These are phyloP conservation scores for Euphorbia celastroides DNA, from an alignment of 441 rosid genomes.

Conservation along the genomic window DNA sequence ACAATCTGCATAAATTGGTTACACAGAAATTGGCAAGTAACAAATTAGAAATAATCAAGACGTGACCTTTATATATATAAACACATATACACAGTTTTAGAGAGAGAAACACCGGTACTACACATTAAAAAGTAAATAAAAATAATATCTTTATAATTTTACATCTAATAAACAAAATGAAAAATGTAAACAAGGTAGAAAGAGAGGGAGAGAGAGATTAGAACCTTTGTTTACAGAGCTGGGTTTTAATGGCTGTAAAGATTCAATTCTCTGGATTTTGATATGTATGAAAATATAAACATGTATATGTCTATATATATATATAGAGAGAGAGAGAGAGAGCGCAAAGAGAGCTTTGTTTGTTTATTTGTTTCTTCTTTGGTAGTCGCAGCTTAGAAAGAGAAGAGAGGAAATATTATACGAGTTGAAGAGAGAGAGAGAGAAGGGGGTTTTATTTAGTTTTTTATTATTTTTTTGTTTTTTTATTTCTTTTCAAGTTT, in stretches of 20 bases:
- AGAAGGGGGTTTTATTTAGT: neutral
- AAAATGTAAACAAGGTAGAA: neutral
- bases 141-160: neutral
- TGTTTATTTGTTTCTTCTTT: neutral
- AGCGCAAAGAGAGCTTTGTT: neutral
- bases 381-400: neutral
- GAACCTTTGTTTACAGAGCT: constrained; percentile 26
- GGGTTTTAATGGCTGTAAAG: constrained; percentile 30
- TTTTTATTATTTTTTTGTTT: neutral
- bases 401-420: constrained; percentile 1
- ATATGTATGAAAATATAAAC: constrained; percentile 5
- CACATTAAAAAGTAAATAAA: no score
- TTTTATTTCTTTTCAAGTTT: neutral
- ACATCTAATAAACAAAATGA: neutral
- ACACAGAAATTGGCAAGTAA: constrained; percentile 27
- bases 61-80: constrained; percentile 21
- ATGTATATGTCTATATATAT: no score
- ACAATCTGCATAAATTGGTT: constrained; percentile 27
- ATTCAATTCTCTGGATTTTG: constrained; percentile 11
- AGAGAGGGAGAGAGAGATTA: constrained; percentile 6
- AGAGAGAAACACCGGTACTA: constrained; percentile 2
- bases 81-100: neutral
- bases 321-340: neutral
- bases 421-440: neutral
- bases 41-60: constrained; percentile 31